phyloP scores from a whole-genome alignment of 257 asterid species.

The Thymus quinquecostatus region DNA sequence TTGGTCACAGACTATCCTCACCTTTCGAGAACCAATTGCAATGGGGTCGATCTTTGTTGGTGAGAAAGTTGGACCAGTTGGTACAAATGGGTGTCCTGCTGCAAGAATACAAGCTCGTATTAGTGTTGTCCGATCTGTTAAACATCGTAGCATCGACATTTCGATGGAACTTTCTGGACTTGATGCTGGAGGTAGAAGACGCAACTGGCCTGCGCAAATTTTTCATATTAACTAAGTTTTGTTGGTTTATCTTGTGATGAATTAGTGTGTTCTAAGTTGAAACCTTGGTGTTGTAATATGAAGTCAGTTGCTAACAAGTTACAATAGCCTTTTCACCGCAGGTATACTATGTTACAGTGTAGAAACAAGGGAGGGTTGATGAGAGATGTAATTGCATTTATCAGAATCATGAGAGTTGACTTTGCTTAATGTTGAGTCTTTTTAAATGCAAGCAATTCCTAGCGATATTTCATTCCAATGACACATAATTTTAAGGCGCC shows the following conservation, averaged over 20 bases:
- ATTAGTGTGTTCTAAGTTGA: not conserved
- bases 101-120: conserved; percentile 64
- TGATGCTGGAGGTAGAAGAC: conserved; percentile 54
- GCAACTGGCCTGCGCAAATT: conserved; percentile 70
- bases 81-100: conserved; percentile 69
- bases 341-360: not conserved
- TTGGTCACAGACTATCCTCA: conserved; percentile 93
- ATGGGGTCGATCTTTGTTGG: conserved; percentile 44
- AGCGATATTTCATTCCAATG: no score
- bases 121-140: conserved; percentile 70
- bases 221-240: conserved; percentile 48
- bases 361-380: not conserved
- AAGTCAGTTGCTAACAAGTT: not conserved
- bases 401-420: not conserved
- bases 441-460: not conserved
- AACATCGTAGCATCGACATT: conserved; percentile 92
- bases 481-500: no score
- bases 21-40: conserved; percentile 81
- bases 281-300: not conserved
- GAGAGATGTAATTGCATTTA: not conserved
- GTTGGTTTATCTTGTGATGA: not conserved
- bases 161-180: conserved; percentile 76
- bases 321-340: no score
- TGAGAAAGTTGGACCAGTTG: conserved; percentile 44
- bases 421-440: not conserved